A percentile compares a stretch with the other conserved stretches of the same genome.
Evolutionary conservation across 345 rosid genomes (phyloP).

Genomic region (Rubroshorea leprosula): DNA sequence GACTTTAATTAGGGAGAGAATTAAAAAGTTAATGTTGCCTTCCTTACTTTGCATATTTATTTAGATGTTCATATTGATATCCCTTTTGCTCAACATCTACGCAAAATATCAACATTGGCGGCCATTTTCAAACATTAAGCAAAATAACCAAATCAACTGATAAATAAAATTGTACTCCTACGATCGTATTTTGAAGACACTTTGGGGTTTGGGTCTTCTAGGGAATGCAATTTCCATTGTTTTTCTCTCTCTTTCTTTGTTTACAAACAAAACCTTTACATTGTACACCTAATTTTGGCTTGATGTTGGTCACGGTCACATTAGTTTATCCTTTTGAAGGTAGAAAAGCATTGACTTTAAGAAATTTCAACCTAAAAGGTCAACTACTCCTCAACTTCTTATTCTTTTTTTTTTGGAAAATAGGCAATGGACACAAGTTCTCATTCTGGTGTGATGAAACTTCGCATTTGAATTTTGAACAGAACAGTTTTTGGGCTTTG

Average conservation of each 20-base stretch:
- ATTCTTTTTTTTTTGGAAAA: too few relatives aligned
- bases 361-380: not conserved
- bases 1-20: not conserved
- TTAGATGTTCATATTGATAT: not conserved
- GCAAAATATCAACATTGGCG: not conserved
- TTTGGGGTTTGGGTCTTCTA: too few relatives aligned
- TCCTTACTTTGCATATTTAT: not conserved
- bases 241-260: too few relatives aligned
- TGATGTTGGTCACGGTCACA: too few relatives aligned
- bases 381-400: not conserved
- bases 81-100: not conserved
- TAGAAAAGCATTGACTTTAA: not conserved
- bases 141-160: not conserved
- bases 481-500: not conserved
- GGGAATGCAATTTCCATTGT: too few relatives aligned
- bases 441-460: not conserved
- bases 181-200: too few relatives aligned
- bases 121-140: not conserved
- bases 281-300: too few relatives aligned
- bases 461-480: not conserved
- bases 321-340: not conserved
- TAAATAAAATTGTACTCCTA: too few relatives aligned
- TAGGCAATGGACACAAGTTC: too few relatives aligned
- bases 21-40: not conserved
- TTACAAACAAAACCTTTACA: too few relatives aligned